These are phyloP conservation scores for Emergomyces orientalis DNA, from an alignment of 2,329 filamentous ascomycete genomes.

Conservation along the genomic window DNA sequence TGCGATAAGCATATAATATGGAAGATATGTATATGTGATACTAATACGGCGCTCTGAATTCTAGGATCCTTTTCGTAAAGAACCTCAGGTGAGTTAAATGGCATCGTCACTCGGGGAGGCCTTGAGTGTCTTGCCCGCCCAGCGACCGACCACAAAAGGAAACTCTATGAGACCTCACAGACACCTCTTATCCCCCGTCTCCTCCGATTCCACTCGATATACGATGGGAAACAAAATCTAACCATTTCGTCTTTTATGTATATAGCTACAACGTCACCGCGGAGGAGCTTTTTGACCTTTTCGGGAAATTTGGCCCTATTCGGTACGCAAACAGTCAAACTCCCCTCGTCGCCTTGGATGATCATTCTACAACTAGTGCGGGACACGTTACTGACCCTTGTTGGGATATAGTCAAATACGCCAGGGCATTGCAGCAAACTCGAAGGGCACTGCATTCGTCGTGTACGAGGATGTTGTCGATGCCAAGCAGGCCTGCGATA, in stretches of 20 bases:
- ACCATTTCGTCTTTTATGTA: neutral
- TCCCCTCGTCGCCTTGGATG: neutral
- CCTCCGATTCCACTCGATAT: neutral
- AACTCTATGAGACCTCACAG: neutral
- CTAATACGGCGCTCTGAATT: neutral
- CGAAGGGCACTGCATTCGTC: conserved; percentile 96
- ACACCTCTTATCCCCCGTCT: neutral
- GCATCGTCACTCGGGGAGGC: conserved; percentile 5
- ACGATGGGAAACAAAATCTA: neutral
- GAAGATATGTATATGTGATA: neutral
- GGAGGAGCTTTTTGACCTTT: conserved; percentile 96
- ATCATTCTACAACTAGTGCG: conserved; percentile 10
- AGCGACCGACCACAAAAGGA: neutral
- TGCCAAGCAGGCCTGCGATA: conserved; percentile 97
- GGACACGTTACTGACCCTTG: conserved; percentile 1
- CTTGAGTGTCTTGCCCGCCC: neutral
- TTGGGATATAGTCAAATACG: conserved; percentile 73
- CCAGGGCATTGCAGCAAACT: conserved; percentile 92
- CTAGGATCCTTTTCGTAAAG: conserved; percentile 98
- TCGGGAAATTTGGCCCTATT: conserved; percentile 93
- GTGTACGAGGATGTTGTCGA: conserved; percentile 99
- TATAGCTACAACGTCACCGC: conserved; percentile 94
- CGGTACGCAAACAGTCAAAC: conserved; percentile 51
- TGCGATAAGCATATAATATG: neutral
- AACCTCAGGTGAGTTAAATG: conserved; percentile 73